These are phyloP conservation scores for Quercus alba DNA, from an alignment of 306 rosid species.

Conservation along the genomic window DNA sequence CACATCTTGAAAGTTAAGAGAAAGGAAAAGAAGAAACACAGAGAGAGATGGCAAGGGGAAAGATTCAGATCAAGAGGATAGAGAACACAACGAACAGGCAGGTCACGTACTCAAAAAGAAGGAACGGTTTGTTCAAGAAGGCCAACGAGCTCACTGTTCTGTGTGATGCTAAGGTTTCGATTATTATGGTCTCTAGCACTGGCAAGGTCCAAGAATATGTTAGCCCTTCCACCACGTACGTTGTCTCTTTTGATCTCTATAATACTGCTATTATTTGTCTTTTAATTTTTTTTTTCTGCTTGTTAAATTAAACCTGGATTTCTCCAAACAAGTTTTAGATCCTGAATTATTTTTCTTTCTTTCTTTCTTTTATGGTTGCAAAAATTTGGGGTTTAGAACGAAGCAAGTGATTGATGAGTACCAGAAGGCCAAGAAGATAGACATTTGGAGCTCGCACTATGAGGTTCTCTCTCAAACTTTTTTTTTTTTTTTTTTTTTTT, in stretches of 20 bases:
- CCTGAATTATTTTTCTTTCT: too few species aligned
- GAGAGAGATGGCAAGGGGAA: constrained; percentile 71
- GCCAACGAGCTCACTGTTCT: constrained; percentile 86
- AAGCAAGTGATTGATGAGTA: constrained; percentile 75
- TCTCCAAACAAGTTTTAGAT: neutral
- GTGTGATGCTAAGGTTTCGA: constrained; percentile 82
- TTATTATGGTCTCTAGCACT: constrained; percentile 64
- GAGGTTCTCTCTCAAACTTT: constrained; percentile 38
- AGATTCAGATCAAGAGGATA: constrained; percentile 94
- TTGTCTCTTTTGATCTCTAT: neutral
- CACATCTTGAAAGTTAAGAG: neutral
- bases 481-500: too few species aligned
- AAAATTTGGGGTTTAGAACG: constrained; percentile 34
- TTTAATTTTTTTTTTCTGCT: neutral
- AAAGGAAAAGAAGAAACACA: neutral
- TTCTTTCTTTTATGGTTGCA: neutral
- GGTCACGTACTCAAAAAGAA: constrained; percentile 80
- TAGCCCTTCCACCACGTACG: constrained; percentile 65
- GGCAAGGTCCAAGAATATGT: constrained; percentile 66
- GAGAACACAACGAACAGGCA: constrained; percentile 80
- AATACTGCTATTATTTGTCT: too few species aligned
- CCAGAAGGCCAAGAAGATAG: constrained; percentile 49
- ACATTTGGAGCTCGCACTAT: constrained; percentile 77
- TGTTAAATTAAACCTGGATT: constrained; percentile 14
- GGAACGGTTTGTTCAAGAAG: constrained; percentile 86